Base-by-base conservation (phyloP, 345 rosid species). In the Mangifera indica region DNA sequence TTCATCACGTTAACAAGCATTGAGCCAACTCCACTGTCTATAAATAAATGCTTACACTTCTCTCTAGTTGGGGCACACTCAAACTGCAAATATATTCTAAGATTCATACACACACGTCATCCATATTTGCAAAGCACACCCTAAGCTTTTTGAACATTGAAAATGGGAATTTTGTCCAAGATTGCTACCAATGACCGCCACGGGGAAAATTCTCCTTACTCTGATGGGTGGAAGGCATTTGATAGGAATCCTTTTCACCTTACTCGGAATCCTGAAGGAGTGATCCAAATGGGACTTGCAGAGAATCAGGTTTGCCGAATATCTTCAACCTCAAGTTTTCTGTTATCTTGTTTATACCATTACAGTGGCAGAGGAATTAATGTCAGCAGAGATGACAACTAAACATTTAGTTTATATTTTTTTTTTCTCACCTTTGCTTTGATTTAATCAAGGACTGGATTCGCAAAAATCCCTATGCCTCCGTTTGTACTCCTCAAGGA, bases 181-280 rank as follows among this genome's bases (percentile, higher is more conserved):
- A 84, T 91, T 55, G 95, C 97, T 10, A 85, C 87, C 0, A 83
- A 66, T 55, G 81, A 84, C 3, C 29, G 80, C 32, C 97, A 93
- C 45, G 95, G 98, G 0, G 98, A 93, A 74, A 72, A 91, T 24
- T 88, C 97, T 0, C 87, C 89, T 0, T 93, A 93, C 60, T 93
- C 91, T 44, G 84, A 89, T 40, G 98, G 98, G 11, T 93, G 93
- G 98, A 93, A 87, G 78, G 89, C 98, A 20, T 89, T 88, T 48
- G 87, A 91, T n/a, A 76, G 65, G 25, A 74, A 88, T 77, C 97
- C 93, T 13, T 93, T 76, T 72, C 97, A 91, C 77, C 80, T 78
- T 0, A 55, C 80, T 26, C 74, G 25, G 32, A 29, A 29, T 29
- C 32, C 32, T 29, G 32, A 29, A 29, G 32, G 32, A 29, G 32